phyloP scores from a whole-genome alignment of 176 grass and related monocot species.

The Pharus latifolius region DNA sequence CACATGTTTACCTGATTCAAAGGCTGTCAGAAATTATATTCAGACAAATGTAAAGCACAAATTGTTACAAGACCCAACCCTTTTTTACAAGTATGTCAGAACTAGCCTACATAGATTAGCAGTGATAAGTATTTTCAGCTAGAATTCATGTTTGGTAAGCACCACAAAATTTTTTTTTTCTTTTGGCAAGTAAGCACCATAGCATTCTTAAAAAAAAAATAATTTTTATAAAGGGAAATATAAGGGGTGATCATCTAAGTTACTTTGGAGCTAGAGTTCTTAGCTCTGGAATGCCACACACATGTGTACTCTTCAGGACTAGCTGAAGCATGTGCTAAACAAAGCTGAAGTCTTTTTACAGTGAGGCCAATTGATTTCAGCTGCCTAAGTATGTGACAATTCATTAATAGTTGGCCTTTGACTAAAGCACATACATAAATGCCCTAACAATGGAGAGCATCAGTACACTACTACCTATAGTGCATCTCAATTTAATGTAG shows the following conservation, averaged over 20 bases:
- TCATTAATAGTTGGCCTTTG: not conserved
- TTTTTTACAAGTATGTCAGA: not conserved
- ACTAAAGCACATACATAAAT: not conserved
- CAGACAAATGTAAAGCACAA: not conserved
- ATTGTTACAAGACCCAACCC: not conserved
- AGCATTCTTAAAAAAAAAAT: not conserved
- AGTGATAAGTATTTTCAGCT: not conserved
- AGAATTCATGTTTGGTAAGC: not conserved
- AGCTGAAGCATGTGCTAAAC: not conserved
- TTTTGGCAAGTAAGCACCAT: not conserved
- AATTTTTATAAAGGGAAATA: not conserved
- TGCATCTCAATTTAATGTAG: not conserved
- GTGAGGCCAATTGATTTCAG: not conserved
- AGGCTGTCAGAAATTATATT: not conserved
- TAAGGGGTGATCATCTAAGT: not conserved
- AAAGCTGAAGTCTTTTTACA: not conserved
- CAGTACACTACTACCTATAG: not conserved
- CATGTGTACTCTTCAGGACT: not conserved
- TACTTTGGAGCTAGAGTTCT: not conserved
- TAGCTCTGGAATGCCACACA: not conserved
- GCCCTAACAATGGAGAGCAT: not conserved
- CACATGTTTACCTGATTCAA: not conserved
- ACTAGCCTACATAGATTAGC: not conserved
- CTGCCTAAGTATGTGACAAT: not conserved
- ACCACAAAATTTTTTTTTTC: not conserved